Evolutionary conservation across 1,139 yeast genomes (phyloP).

Genomic region (Yamadazyma buinensis): DNA sequence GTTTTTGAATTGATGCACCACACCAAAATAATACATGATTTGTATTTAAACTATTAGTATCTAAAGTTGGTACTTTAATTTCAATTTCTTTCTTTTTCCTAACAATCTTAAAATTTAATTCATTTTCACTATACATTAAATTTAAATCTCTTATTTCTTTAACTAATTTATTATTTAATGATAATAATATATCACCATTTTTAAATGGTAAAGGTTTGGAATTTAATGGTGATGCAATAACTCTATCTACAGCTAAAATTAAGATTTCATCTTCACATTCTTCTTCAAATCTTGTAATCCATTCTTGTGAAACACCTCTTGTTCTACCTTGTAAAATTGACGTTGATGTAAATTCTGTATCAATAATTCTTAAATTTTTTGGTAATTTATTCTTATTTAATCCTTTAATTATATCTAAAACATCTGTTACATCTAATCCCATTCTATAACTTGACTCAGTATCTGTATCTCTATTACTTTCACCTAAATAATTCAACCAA

Average conservation of each 20-base stretch:
- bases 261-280: constrained; percentile 61
- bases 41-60: constrained; percentile 56
- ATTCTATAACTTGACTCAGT: constrained; percentile 65
- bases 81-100: constrained; percentile 50
- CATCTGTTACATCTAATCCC: constrained; percentile 76
- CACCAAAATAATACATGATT: constrained; percentile 74
- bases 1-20: constrained; percentile 64
- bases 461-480: constrained; percentile 40
- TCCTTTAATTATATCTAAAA: constrained; percentile 51
- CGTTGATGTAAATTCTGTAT: constrained; percentile 71
- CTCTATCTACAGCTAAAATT: constrained; percentile 67
- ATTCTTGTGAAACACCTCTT: constrained; percentile 78
- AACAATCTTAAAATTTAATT: constrained; percentile 57
- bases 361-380: constrained; percentile 59
- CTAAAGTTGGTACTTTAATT: constrained; percentile 60
- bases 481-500: constrained; percentile 83
- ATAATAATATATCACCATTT: constrained; percentile 69
- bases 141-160: constrained; percentile 66
- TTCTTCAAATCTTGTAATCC: constrained; percentile 70
- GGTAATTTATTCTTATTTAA: constrained; percentile 54
- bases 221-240: constrained; percentile 47
- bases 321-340: constrained; percentile 76
- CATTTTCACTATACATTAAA: constrained; percentile 45
- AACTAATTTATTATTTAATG: constrained; percentile 63
- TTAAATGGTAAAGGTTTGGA: constrained; percentile 31